Conservation (phyloP, 1,139 yeast species). For the Saccharomyces uvarum region DNA sequence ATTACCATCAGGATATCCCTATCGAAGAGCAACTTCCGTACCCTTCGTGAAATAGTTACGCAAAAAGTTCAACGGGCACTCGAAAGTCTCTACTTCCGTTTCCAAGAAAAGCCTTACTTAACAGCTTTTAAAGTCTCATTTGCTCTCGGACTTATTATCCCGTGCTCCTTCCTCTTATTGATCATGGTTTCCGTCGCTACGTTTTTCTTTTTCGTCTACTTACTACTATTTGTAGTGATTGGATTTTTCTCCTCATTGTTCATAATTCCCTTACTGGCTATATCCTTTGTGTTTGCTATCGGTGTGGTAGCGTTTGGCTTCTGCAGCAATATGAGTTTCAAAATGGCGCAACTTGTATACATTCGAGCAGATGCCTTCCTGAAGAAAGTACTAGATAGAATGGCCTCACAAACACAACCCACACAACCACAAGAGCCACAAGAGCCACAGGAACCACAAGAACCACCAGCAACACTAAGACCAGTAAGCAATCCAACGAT, state of each 20-base stretch:
- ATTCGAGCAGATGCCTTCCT: slow-evolving; percentile 10
- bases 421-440: not conserved
- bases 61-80: not conserved
- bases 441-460: not conserved
- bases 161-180: slow-evolving; percentile 4
- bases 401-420: slow-evolving; percentile 11
- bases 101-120: slow-evolving; percentile 9
- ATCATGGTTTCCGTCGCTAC: slow-evolving; percentile 14
- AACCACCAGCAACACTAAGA: not conserved
- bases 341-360: slow-evolving; percentile 14
- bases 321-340: slow-evolving; percentile 17
- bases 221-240: slow-evolving; percentile 12
- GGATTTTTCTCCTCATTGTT: slow-evolving; percentile 14
- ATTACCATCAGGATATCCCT: not conserved
- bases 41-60: not conserved
- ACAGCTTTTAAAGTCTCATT: slow-evolving; percentile 6
- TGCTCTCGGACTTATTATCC: slow-evolving; percentile 4
- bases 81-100: not conserved
- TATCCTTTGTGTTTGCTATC: slow-evolving; percentile 18
- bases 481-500: not conserved
- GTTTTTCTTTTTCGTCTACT: slow-evolving; percentile 13
- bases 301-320: slow-evolving; percentile 18
- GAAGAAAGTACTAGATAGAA: slow-evolving; percentile 8
- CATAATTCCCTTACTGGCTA: slow-evolving; percentile 16
- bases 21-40: not conserved